Base-by-base conservation (phyloP, 345 rosid species). In the Lepidium africanum region DNA sequence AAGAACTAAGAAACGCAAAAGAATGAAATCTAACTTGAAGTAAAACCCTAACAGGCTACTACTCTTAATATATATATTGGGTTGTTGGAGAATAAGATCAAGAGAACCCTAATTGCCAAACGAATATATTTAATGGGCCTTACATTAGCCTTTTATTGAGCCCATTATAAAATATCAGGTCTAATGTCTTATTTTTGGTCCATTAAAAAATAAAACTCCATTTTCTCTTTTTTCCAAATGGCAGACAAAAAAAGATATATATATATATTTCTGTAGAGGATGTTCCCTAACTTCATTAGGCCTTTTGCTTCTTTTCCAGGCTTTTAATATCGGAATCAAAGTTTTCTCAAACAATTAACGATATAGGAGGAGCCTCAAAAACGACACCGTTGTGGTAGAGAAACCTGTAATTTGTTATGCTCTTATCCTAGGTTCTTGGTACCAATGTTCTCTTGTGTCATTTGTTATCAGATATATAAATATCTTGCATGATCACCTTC, bases 361-460 rank as follows among this genome's bases (percentile, higher is more conserved):
- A n/a, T n/a, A n/a, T n/a, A 0, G 88, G 68, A 64, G 96, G 90
- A 36, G 77, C 76, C 37, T 83, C 85, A 0, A 39, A 77, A 55
- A 86, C 61, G 76, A 81, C 79, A 63, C 93, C 96, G 46, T 86
- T 80, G 78, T 78, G 79, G 62, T 71, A 82, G 57, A 92, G 65
- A 70, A 86, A 82, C 53, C 82, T 70, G 70, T 69, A 7, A 33
- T 68, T 73, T 21, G 79, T n/a, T n/a, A n/a, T n/a, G n/a, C n/a
- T n/a, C n/a, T n/a, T n/a, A n/a, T n/a, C n/a, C n/a, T n/a, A n/a
- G n/a, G n/a, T n/a, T n/a, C n/a, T n/a, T n/a, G n/a, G n/a, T n/a
- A n/a, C n/a, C n/a, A n/a, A n/a, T n/a, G n/a, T n/a, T n/a, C n/a
- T n/a, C n/a, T n/a, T n/a, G n/a, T n/a, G n/a, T n/a, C n/a, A n/a